Base-by-base conservation (phyloP, 306 rosid genomes). In the Delonix regia region DNA sequence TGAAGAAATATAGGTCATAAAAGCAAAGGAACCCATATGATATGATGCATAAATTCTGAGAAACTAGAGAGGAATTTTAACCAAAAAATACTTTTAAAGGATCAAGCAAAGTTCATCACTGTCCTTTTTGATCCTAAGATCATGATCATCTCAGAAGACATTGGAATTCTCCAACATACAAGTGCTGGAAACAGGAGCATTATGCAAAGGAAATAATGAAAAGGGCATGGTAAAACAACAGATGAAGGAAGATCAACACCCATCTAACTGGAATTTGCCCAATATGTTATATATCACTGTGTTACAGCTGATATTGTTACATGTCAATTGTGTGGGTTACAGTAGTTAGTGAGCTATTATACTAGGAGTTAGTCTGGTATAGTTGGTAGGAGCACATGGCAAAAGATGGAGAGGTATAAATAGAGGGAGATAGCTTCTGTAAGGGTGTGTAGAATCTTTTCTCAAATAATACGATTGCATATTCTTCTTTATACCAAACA, bases 261-360 rank as follows among this genome's bases (percentile, higher is more conserved):
- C 44, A 62, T 21, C 45, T 53, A 59, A 48, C 56, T 22, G 63
- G 56, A 74, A 12, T 49, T 51, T 62, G 16, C 52, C 56, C 38
- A 60, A 60, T 53, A 51, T 19, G 76, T 21, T 11, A 56, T 4
- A 11, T 48, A 59, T 73, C 61, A 83, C 27, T 44, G 73, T 18
- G 75, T 34, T 34, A 71, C 65, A 33, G 78, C 63, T 18, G 51
- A 65, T 57, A n/a, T n/a, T n/a, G n/a, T n/a, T n/a, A n/a, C n/a
- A n/a, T n/a, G n/a, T n/a, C n/a, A n/a, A n/a, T n/a, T n/a, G n/a
- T n/a, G n/a, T n/a, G n/a, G n/a, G n/a, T n/a, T n/a, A n/a, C n/a
- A n/a, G n/a, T n/a, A n/a, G n/a, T n/a, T n/a, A n/a, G n/a, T n/a
- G n/a, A n/a, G n/a, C n/a, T n/a, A n/a, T n/a, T n/a, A n/a, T n/a